Conservation (phyloP, 23 red algal species). For the Gracilariopsis chorda region DNA sequence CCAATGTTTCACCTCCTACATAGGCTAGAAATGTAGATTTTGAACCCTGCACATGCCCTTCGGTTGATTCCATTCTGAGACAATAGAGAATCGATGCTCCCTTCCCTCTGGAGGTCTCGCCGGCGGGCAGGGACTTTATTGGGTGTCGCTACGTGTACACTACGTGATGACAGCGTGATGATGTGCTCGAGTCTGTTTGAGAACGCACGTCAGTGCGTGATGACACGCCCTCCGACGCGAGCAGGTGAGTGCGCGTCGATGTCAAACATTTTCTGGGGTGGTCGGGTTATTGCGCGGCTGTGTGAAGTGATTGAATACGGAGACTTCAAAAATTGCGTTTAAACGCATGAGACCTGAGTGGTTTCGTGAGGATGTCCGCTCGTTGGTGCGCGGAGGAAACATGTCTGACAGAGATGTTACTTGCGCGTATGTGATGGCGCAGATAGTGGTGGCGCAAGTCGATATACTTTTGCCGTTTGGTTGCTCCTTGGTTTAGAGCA, state of each 20-base stretch:
- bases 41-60: too few relatives aligned
- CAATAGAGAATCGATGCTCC: too few relatives aligned
- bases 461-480: constrained; percentile 13
- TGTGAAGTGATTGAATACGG: not conserved
- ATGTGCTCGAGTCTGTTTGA: not conserved
- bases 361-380: not conserved
- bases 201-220: not conserved
- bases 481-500: not conserved
- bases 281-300: too few relatives aligned
- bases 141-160: not conserved
- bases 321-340: not conserved
- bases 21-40: too few relatives aligned
- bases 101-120: too few relatives aligned
- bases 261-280: too few relatives aligned
- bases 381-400: not conserved
- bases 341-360: not conserved
- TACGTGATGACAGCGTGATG: not conserved
- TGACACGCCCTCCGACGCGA: not conserved
- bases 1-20: too few relatives aligned
- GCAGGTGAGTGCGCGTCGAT: not conserved
- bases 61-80: too few relatives aligned
- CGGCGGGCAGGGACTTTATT: not conserved
- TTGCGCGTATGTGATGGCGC: not conserved
- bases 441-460: constrained; percentile 17
- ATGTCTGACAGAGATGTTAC: not conserved